Evolutionary conservation across 2,329 filamentous ascomycete genomes (phyloP).

Genomic region (Cercospora janseana): DNA sequence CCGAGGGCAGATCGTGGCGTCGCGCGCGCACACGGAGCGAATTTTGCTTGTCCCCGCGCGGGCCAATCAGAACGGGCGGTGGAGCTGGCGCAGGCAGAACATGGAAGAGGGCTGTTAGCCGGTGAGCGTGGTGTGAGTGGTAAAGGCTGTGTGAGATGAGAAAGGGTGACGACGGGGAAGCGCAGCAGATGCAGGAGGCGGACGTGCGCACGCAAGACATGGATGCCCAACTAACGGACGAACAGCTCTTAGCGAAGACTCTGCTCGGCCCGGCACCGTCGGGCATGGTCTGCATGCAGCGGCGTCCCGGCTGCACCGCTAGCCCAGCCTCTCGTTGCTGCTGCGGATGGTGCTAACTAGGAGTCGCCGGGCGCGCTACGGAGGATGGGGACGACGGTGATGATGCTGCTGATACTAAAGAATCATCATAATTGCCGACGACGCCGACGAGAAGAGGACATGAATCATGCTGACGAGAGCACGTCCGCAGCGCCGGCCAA

Average conservation of each 20-base stretch:
- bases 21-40: conserved; percentile 1
- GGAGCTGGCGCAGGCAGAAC: not conserved
- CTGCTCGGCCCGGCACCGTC: not conserved
- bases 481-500: too few species aligned
- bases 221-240: conserved; percentile 6
- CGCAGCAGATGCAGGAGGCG: conserved; percentile 2
- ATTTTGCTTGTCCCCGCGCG: conserved; percentile 2
- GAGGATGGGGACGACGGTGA: not conserved
- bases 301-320: conserved; percentile 2
- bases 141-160: not conserved
- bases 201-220: conserved; percentile 4
- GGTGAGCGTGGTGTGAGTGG: not conserved
- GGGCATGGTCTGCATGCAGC: too few species aligned
- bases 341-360: too few species aligned
- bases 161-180: conserved; percentile 3
- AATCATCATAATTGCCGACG: not conserved
- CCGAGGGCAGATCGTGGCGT: conserved; percentile 8
- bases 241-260: not conserved
- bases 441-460: not conserved
- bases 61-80: not conserved
- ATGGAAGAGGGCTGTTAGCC: not conserved
- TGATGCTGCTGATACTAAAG: not conserved
- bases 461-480: too few species aligned
- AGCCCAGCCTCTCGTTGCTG: conserved; percentile 1
- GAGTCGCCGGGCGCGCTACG: not conserved